phyloP scores from a whole-genome alignment of 192 early-diverging fungal genomes.

The Umbelopsis vinacea region DNA sequence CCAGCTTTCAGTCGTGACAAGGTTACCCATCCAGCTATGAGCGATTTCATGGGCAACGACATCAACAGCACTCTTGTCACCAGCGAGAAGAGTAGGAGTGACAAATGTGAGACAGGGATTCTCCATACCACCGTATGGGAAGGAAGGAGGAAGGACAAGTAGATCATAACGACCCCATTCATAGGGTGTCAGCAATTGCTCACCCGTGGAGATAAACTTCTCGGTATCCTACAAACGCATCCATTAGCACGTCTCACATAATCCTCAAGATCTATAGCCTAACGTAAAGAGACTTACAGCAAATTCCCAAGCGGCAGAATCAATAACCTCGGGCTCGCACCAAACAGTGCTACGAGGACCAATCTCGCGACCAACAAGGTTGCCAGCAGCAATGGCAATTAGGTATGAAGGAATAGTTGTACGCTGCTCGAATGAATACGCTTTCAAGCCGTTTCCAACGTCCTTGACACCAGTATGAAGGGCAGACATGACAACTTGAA shows the following conservation, averaged over 20 bases:
- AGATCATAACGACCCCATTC: slow-evolving; percentile 97
- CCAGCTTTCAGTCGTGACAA: slow-evolving; percentile 85
- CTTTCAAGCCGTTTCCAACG: slow-evolving; percentile 54
- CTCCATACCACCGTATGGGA: slow-evolving; percentile 73
- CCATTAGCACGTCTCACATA: background rate
- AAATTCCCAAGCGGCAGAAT: slow-evolving; percentile 95
- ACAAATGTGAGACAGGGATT: slow-evolving; percentile 99
- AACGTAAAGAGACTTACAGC: slow-evolving; percentile 41
- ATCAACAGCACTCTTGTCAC: slow-evolving; percentile 91
- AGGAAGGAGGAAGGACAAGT: slow-evolving; percentile 84
- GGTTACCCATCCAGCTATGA: slow-evolving; percentile 90
- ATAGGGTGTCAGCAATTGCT: slow-evolving; percentile 85
- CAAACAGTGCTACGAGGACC: slow-evolving; percentile 95
- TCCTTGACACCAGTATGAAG: slow-evolving; percentile 66
- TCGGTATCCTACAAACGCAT: slow-evolving; percentile 55
- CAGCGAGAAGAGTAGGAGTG: slow-evolving; percentile 94
- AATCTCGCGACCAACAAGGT: slow-evolving; percentile 78
- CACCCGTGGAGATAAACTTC: slow-evolving; percentile 67
- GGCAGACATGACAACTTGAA: slow-evolving; percentile 95
- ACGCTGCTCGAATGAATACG: slow-evolving; percentile 84
- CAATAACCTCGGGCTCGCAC: slow-evolving; percentile 91
- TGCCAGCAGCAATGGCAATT: slow-evolving; percentile 93
- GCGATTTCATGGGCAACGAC: slow-evolving; percentile 95
- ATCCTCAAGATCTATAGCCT: background rate
- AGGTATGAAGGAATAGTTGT: slow-evolving; percentile 95